phyloP scores from a whole-genome alignment of 257 asterid genomes.

The Scutellaria galericulata region DNA sequence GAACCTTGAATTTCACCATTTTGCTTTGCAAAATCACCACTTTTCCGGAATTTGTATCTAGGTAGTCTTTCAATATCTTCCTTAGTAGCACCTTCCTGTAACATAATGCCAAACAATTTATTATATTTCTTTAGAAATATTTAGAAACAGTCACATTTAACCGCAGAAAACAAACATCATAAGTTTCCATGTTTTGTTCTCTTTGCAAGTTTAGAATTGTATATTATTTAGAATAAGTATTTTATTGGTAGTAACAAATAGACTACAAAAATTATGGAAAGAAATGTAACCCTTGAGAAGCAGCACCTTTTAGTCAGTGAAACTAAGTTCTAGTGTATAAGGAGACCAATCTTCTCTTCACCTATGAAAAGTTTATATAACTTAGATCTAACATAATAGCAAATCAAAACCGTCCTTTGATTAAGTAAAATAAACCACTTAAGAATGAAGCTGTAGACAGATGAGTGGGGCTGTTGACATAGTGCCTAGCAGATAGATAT shows the following conservation, averaged over 20 bases:
- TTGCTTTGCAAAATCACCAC: slow-evolving; percentile 76
- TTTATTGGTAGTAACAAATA: background rate
- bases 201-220: slow-evolving; percentile 13
- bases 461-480: background rate
- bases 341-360: background rate
- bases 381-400: background rate
- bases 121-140: background rate
- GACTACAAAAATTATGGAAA: background rate
- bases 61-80: slow-evolving; percentile 85
- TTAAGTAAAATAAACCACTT: slow-evolving; percentile 1
- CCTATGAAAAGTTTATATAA: slow-evolving; percentile 4
- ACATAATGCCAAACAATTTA: slow-evolving; percentile 28
- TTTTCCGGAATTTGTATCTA: slow-evolving; percentile 68
- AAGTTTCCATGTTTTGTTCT: background rate
- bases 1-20: slow-evolving; percentile 82
- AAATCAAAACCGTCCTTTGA: slow-evolving; percentile 21
- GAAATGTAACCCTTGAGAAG: background rate
- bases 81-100: slow-evolving; percentile 95
- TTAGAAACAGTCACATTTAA: slow-evolving; percentile 8
- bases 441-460: background rate
- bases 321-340: slow-evolving; percentile 4
- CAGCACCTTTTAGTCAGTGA: background rate
- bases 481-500: background rate
- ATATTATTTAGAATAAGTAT: background rate
- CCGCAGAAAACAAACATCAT: slow-evolving; percentile 11